Evolutionary conservation across 2,329 filamentous ascomycete species (phyloP).

Genomic region (Colletotrichum gloeosporioides): DNA sequence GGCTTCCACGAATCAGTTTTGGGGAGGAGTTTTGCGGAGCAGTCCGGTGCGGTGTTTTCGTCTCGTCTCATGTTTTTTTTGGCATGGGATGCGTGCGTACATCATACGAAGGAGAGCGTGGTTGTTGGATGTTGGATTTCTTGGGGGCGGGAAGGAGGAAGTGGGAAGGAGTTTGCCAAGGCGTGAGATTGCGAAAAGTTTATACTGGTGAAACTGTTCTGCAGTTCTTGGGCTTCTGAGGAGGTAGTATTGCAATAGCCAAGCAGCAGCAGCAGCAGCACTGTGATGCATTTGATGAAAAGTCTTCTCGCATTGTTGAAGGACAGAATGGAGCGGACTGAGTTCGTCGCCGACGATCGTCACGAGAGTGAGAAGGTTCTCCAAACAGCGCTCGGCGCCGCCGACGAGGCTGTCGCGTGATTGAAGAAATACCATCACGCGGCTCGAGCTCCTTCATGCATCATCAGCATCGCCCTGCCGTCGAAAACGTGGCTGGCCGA

Average conservation of each 20-base stretch:
- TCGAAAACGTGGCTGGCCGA: neutral
- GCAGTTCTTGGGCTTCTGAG: neutral
- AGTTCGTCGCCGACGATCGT: neutral
- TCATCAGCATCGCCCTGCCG: neutral
- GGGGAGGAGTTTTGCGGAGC: neutral
- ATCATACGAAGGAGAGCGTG: neutral
- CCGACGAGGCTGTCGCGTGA: neutral
- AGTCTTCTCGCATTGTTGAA: neutral
- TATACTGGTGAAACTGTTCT: neutral
- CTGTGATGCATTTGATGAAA: neutral
- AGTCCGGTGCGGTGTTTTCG: neutral
- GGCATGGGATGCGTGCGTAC: neutral
- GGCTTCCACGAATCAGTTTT: neutral
- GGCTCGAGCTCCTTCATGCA: neutral
- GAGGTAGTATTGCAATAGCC: neutral
- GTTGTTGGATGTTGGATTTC: neutral
- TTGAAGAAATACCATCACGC: neutral
- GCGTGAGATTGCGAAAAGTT: neutral
- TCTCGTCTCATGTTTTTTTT: neutral
- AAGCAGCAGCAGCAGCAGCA: neutral
- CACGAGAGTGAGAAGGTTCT: neutral
- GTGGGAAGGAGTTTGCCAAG: neutral
- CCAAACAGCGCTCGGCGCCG: neutral
- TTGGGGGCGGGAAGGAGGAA: neutral
- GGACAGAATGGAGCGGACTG: neutral